Percentiles rank a stretch among this genome's conserved stretches.
Evolutionary conservation across 768 basidiomycete species (phyloP).

Genomic region (Termitomyces sp.): DNA sequence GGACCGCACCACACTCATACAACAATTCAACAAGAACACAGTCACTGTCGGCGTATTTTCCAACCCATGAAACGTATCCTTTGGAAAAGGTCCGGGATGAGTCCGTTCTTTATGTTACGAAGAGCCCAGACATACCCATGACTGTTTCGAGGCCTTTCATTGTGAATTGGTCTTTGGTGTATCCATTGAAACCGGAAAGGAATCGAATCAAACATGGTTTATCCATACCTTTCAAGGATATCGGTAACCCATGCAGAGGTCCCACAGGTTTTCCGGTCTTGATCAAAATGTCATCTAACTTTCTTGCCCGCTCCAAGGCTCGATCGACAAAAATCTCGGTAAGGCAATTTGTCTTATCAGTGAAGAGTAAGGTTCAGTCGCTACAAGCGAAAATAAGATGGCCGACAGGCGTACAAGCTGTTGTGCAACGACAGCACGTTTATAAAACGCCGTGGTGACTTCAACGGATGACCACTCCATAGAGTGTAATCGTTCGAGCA

Average conservation of each 20-base stretch:
- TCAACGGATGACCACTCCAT: slow-evolving; percentile 52
- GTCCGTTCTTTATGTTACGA: not conserved
- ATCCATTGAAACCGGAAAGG: not conserved
- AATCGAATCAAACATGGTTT: not conserved
- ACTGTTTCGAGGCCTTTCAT: slow-evolving; percentile 59
- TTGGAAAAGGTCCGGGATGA: not conserved
- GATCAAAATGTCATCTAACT: slow-evolving; percentile 44
- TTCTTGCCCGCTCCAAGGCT: slow-evolving; percentile 41
- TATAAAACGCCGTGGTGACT: slow-evolving; percentile 60
- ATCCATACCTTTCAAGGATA: slow-evolving; percentile 32
- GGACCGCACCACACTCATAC: slow-evolving; percentile 52
- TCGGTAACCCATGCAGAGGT: slow-evolving; percentile 48
- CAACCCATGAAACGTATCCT: slow-evolving; percentile 57
- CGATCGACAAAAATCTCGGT: slow-evolving; percentile 57
- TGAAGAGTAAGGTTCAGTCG: not conserved
- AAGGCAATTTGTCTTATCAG: slow-evolving; percentile 42
- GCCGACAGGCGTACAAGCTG: slow-evolving; percentile 43
- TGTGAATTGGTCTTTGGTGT: slow-evolving; percentile 47
- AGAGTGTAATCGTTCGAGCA: slow-evolving; percentile 44
- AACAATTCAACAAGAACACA: slow-evolving; percentile 51
- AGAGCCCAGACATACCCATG: slow-evolving; percentile 17
- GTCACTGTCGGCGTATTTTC: slow-evolving; percentile 40
- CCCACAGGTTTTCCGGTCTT: slow-evolving; percentile 46
- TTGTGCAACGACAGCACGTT: slow-evolving; percentile 65
- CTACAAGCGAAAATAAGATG: not conserved